Conservation (phyloP, 2,329 filamentous ascomycete species). For the Cordyceps tenuipes region DNA sequence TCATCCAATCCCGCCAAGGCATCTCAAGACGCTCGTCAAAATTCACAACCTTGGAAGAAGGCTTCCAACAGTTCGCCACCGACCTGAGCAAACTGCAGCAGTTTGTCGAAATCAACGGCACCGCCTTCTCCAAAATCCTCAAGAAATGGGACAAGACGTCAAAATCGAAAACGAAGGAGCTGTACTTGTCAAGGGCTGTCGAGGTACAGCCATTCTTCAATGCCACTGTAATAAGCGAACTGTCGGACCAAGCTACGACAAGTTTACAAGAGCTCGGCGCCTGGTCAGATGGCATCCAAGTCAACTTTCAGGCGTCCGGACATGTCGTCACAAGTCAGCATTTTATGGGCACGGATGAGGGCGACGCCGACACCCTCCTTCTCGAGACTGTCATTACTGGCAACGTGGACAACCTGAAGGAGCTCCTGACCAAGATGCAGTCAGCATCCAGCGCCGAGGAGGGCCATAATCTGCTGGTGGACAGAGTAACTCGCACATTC, state of each 20-base stretch:
- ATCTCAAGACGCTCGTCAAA: slow-evolving; percentile 83
- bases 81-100: slow-evolving; percentile 97
- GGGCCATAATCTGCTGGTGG: slow-evolving; percentile 48
- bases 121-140: slow-evolving; percentile 94
- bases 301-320: slow-evolving; percentile 63
- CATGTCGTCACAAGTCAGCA: slow-evolving; percentile 60
- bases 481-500: slow-evolving; percentile 83
- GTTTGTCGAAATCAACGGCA: slow-evolving; percentile 97
- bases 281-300: slow-evolving; percentile 93
- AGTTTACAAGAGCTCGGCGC: slow-evolving; percentile 89
- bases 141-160: slow-evolving; percentile 99
- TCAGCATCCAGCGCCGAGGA: slow-evolving; percentile 42
- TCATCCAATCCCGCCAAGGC: slow-evolving; percentile 72
- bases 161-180: slow-evolving; percentile 96
- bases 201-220: slow-evolving; percentile 99
- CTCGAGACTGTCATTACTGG: slow-evolving; percentile 80
- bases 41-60: slow-evolving; percentile 91
- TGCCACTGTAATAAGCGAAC: slow-evolving; percentile 87
- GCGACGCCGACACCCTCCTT: slow-evolving; percentile 81
- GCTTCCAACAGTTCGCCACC: slow-evolving; percentile 93
- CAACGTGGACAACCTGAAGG: slow-evolving; percentile 67
- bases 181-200: slow-evolving; percentile 90
- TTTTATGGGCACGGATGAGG: slow-evolving; percentile 69
- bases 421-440: slow-evolving; percentile 69
- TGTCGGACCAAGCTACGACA: slow-evolving; percentile 96